Evolutionary conservation across 75 land plant genomes (phyloP), one percentile per base, ranked within the genome.

Genomic region (Cupressus sempervirens): DNA sequence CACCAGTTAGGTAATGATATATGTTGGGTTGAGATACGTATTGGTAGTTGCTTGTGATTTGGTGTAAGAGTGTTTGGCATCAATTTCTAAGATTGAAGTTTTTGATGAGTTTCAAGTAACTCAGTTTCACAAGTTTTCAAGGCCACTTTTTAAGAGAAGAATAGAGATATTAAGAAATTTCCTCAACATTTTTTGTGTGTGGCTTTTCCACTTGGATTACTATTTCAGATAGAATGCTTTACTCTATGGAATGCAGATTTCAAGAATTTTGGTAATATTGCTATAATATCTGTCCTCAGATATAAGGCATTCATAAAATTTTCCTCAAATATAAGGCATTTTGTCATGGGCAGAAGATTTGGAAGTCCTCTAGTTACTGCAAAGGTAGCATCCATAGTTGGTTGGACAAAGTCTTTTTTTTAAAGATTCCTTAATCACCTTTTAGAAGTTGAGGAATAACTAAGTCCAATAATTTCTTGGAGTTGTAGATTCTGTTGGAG

Each of bases 281-380:
- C 16, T 30, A 70, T 73, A 11, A 73, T 9, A 13, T 73, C 30
- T 30, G 11, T 73, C 16, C 36, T 29, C 38, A n/a, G n/a, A n/a
- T n/a, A n/a, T n/a, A n/a, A n/a, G n/a, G n/a, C n/a, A n/a, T n/a
- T n/a, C n/a, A n/a, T n/a, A n/a, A n/a, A n/a, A n/a, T n/a, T n/a
- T n/a, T n/a, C n/a, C n/a, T n/a, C n/a, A n/a, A n/a, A n/a, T n/a
- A 14, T 73, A 5, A 30, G 5, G 16, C 14, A 6, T 34, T 32
- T 32, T 73, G 76, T 74, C 76, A 74, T 36, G 35, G 40, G 40
- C 38, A 34, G 76, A 74, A 74, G 76, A 74, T 74, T 35, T 74
- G 76, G 76, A 34, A 36, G 35, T 36, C 38, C 36, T 34, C 14
- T 74, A 34, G 40, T 34, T 74, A 13, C 20, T 74, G 76, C 76